phyloP scores from a whole-genome alignment of 352 stramenopile genomes.

The Phytophthora vignae region DNA sequence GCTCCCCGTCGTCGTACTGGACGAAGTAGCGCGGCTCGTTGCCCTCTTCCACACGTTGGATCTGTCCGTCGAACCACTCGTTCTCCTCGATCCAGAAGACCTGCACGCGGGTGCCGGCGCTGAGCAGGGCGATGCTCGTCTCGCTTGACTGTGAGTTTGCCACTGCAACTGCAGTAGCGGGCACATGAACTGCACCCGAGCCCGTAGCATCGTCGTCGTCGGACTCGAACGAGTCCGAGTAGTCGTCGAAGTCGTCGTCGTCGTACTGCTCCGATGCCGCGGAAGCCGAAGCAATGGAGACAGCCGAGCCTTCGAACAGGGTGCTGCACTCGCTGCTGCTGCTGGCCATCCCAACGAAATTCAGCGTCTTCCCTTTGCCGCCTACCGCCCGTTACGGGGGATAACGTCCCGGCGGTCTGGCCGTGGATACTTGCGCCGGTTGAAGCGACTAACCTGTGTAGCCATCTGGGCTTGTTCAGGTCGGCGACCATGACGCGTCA shows the following conservation, averaged over 20 bases:
- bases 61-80: constrained; percentile 55
- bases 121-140: not conserved
- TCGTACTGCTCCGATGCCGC: constrained; percentile 35
- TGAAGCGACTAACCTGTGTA: not conserved
- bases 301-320: constrained; percentile 24
- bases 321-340: constrained; percentile 24
- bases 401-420: constrained; percentile 10
- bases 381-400: constrained; percentile 14
- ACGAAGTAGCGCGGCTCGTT: constrained; percentile 37
- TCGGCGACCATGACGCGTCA: constrained; percentile 21
- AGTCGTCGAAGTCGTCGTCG: constrained; percentile 56
- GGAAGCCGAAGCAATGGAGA: not conserved
- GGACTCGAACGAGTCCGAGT: constrained; percentile 63
- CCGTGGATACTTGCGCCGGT: not conserved
- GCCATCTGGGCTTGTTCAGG: not conserved
- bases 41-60: constrained; percentile 8
- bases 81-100: constrained; percentile 56
- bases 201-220: constrained; percentile 20
- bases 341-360: constrained; percentile 15
- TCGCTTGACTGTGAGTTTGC: not conserved
- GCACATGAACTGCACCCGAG: not conserved
- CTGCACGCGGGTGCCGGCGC: constrained; percentile 44
- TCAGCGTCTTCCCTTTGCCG: not conserved
- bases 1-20: constrained; percentile 60
- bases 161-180: not conserved